These are phyloP conservation scores for Phoenix roebelenii DNA, from an alignment of 176 grass and related monocot genomes.

Conservation along the genomic window DNA sequence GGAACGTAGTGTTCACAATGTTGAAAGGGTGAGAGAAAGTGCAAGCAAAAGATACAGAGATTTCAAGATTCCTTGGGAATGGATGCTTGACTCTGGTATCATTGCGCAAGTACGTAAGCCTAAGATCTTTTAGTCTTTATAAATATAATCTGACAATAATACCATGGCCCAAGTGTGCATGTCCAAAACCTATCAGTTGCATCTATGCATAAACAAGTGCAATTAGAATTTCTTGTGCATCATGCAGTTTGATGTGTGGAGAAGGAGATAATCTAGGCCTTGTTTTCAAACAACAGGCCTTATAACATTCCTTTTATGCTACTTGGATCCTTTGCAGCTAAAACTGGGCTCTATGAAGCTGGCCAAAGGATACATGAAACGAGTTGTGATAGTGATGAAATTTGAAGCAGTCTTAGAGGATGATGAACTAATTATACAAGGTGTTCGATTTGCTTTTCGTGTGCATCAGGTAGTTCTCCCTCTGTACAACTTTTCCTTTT, in stretches of 20 bases:
- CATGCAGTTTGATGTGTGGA: background rate
- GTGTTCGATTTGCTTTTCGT: constrained; percentile 84
- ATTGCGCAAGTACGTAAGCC: constrained; percentile 55
- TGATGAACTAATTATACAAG: constrained; percentile 65
- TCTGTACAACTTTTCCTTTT: constrained; percentile 10
- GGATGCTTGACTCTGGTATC: constrained; percentile 91
- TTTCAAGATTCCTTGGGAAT: constrained; percentile 89
- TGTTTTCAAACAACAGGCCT: no score
- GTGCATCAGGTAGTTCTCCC: constrained; percentile 67
- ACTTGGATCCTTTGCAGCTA: constrained; percentile 40
- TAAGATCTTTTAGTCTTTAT: constrained; percentile 8
- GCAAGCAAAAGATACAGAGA: constrained; percentile 69
- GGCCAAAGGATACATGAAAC: constrained; percentile 78
- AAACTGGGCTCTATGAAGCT: constrained; percentile 84
- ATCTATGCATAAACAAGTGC: no score
- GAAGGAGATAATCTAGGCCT: background rate
- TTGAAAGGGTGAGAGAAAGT: constrained; percentile 70
- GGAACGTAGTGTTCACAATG: constrained; percentile 74
- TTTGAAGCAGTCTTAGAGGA: constrained; percentile 68
- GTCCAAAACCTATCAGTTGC: no score
- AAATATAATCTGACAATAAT: background rate
- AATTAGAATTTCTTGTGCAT: no score
- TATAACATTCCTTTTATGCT: background rate
- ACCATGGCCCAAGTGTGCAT: no score
- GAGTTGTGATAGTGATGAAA: constrained; percentile 55